Evolutionary conservation across 306 rosid genomes (phyloP), one percentile per base, ranked within the genome.

Genomic region (Quercus glauca): DNA sequence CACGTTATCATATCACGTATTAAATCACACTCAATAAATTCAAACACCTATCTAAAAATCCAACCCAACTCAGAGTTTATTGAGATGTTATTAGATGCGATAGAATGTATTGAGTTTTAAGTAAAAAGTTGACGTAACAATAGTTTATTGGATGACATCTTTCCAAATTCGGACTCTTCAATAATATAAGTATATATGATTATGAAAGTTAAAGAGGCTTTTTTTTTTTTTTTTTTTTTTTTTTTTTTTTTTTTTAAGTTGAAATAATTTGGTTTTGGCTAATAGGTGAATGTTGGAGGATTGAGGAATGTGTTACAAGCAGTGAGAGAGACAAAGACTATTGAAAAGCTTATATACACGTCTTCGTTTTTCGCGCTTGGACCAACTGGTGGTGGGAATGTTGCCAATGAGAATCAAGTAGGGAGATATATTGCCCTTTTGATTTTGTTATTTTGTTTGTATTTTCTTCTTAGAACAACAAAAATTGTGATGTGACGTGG

Each of bases 321-420:
- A 3, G 88, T 91, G 26, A 81, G 87, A 83, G 93, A 91, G 84
- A 91, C 91, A 14, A 77, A 81, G 71, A 88, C 93, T 0, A 86
- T 93, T 59, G 86, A 90, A 80, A 95, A 90, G 88, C 71, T 92
- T 61, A 58, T 95, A 4, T 95, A 93, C 59, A 95, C 98, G 43
- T 95, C 97, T 55, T 95, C 99, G n/a, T 93, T 90, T 81, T 93
- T 95, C 21, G 97, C 97, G 5, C 82, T 93, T 10, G 99, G 99
- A 29, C 84, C 98, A 23, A 90, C 94, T 59, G 96, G 90, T 59
- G 96, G 90, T 64, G 96, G 90, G 65, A 23, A 28, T 28, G 81
- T 87, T 29, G 97, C 94, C 9, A 86, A 93, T 79, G 99, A 95
- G 85, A 84, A 82, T 76, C 94, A 89, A 77, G 98, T 92, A 81